Evolutionary conservation across 805 yeast genomes (phyloP).

Genomic region (Dipodascus albidus): DNA sequence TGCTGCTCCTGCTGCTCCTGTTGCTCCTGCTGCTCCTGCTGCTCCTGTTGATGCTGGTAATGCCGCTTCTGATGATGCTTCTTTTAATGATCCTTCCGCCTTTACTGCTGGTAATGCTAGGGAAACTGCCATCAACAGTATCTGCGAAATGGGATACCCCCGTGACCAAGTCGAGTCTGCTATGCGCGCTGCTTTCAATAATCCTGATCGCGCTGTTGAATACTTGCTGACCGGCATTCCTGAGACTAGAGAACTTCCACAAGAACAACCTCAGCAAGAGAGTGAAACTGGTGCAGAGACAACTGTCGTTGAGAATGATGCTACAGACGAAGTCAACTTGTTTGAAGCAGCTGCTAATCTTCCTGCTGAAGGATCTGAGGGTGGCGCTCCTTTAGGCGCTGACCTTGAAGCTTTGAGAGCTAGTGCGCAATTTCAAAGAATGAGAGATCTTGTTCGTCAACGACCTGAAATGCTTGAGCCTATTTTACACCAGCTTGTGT

Average conservation of each 20-base stretch:
- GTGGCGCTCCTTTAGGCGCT: constrained; percentile 21
- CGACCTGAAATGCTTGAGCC: constrained; percentile 86
- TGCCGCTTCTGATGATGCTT: constrained; percentile 19
- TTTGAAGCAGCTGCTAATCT: constrained; percentile 33
- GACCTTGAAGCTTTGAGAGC: constrained; percentile 28
- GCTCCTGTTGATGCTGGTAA: constrained; percentile 20
- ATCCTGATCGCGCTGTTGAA: constrained; percentile 97
- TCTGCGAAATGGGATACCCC: constrained; percentile 94
- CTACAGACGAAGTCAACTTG: constrained; percentile 27
- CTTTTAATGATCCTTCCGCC: constrained; percentile 27
- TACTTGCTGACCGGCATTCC: constrained; percentile 86
- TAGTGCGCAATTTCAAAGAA: constrained; percentile 35
- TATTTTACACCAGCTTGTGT: constrained; percentile 68
- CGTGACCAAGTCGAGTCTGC: constrained; percentile 83
- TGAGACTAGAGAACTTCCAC: constrained; percentile 35
- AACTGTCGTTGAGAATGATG: constrained; percentile 15
- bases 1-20: constrained; percentile 3
- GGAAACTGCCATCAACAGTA: constrained; percentile 54
- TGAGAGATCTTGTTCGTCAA: constrained; percentile 69
- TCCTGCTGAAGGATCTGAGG: constrained; percentile 24
- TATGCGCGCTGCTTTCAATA: constrained; percentile 87
- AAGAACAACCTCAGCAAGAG: constrained; percentile 22
- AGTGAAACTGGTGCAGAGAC: constrained; percentile 18
- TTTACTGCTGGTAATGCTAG: constrained; percentile 65
- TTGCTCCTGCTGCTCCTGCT: constrained; percentile 11